phyloP scores from a whole-genome alignment of 75 land plant species.

The Pinus albicaulis region DNA sequence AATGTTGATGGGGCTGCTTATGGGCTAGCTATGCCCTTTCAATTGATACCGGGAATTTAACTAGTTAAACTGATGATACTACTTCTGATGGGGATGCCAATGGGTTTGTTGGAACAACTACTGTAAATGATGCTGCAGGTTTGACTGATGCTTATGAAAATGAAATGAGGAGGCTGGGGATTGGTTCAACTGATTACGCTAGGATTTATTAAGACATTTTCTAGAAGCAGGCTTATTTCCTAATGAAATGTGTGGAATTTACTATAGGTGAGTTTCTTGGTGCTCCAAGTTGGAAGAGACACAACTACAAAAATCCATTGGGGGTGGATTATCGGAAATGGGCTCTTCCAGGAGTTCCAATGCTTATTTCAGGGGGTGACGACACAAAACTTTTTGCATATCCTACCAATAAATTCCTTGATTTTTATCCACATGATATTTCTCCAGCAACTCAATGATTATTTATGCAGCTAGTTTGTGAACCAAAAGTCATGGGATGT shows the following conservation, averaged over 20 bases:
- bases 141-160: too few species aligned
- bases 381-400: slow-evolving; percentile 96
- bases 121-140: too few species aligned
- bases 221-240: neutral
- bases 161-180: too few species aligned
- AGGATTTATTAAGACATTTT: neutral
- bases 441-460: slow-evolving; percentile 89
- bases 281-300: slow-evolving; percentile 18
- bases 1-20: too few species aligned
- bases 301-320: slow-evolving; percentile 25
- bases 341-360: slow-evolving; percentile 82
- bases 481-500: too few species aligned
- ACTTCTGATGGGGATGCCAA: too few species aligned
- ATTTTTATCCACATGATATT: slow-evolving; percentile 91
- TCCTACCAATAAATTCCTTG: slow-evolving; percentile 72
- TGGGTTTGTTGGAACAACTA: too few species aligned
- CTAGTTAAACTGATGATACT: too few species aligned
- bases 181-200: too few species aligned
- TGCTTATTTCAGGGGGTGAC: slow-evolving; percentile 97
- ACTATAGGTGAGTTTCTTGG: slow-evolving; percentile 23
- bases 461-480: too few species aligned
- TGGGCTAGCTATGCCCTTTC: too few species aligned
- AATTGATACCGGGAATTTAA: too few species aligned
- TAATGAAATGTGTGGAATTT: neutral
- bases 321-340: slow-evolving; percentile 66